Conservation (phyloP, 2,329 filamentous ascomycete genomes). For the Didymella pomorum region DNA sequence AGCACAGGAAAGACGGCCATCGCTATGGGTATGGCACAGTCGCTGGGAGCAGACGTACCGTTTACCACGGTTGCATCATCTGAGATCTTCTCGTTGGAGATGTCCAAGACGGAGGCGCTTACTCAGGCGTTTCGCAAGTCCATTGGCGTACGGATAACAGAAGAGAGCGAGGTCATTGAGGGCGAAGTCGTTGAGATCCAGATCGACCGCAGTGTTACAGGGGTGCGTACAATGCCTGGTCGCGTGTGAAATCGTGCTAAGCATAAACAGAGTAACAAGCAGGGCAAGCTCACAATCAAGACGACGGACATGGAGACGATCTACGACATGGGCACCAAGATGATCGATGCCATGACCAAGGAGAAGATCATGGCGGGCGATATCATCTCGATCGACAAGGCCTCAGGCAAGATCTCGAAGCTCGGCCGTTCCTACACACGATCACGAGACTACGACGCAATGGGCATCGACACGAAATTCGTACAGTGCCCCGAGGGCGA, state of each 20-base stretch:
- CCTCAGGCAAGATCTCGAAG: slow-evolving; percentile 97
- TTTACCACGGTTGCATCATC: slow-evolving; percentile 96
- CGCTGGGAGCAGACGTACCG: slow-evolving; percentile 89
- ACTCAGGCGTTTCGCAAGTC: slow-evolving; percentile 99
- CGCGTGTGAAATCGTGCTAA: slow-evolving; percentile 20
- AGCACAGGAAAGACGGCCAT: slow-evolving; percentile 99
- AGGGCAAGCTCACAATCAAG: slow-evolving; percentile 99
- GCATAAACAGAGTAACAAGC: slow-evolving; percentile 76
- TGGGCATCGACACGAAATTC: slow-evolving; percentile 98
- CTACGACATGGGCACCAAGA: slow-evolving; percentile 99
- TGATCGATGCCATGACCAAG: slow-evolving; percentile 99
- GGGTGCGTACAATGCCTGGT: slow-evolving; percentile 57
- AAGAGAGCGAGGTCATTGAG: slow-evolving; percentile 99
- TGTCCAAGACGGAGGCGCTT: slow-evolving; percentile 98
- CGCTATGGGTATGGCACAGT: slow-evolving; percentile 98
- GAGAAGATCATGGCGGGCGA: slow-evolving; percentile 99
- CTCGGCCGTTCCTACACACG: slow-evolving; percentile 93
- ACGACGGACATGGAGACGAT: slow-evolving; percentile 99
- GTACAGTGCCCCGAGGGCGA: slow-evolving; percentile 97
- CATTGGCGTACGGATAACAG: slow-evolving; percentile 97
- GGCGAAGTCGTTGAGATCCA: slow-evolving; percentile 99
- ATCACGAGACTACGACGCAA: slow-evolving; percentile 97
- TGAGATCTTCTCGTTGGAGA: slow-evolving; percentile 98
- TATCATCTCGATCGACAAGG: slow-evolving; percentile 98
- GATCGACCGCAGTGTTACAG: slow-evolving; percentile 95